Base-by-base conservation (phyloP, 805 yeast genomes). In the Nadsonia fulvescens region DNA sequence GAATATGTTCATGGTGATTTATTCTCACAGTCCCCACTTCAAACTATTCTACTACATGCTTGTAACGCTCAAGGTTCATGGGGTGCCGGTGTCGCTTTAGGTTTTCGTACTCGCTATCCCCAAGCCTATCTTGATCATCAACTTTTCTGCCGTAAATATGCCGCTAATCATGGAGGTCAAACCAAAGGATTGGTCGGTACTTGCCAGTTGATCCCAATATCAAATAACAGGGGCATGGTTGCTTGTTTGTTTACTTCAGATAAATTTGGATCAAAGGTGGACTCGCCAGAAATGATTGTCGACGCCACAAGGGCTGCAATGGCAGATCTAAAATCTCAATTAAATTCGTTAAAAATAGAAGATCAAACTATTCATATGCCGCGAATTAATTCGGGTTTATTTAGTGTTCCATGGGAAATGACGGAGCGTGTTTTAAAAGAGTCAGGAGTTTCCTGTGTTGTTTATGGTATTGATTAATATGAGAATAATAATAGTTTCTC, bases 31-130 rank as follows among this genome's bases (percentile, higher is more conserved):
- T 45, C 42, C 1, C 33, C 44, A 0, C 33, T 38, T 3, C 54
- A 60, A 1, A 43, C 67, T 0, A 53, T 74, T 2, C 43, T 76
- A 3, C 73, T 75, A 1, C 92, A 78, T 42, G 70, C 91, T 0
- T 78, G 92, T 42, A 78, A 78, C 42, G 68, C 81, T 16, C 52
- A 56, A 14, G 92, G 91, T 0, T 42, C 56, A 1, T 78, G 92
- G 92, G 83, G 86, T 5, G 86, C 78, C 3, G 92, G 92, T 0
- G 63, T 78, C 3, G 91, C 91, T 0, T 53, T 54, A 3, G 62
- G 50, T 14, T 63, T 78, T 38, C 61, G 59, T 12, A 28, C 39
- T n/a, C 46, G 52, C 23, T 77, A 58, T 42, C 81, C 78, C 2
- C 40, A 53, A 1, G 63, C 83, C 3, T 72, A 62, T 36, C 35